These are phyloP conservation scores for Polygonum aviculare DNA, from an alignment of 148 eudicot species.

Conservation along the genomic window DNA sequence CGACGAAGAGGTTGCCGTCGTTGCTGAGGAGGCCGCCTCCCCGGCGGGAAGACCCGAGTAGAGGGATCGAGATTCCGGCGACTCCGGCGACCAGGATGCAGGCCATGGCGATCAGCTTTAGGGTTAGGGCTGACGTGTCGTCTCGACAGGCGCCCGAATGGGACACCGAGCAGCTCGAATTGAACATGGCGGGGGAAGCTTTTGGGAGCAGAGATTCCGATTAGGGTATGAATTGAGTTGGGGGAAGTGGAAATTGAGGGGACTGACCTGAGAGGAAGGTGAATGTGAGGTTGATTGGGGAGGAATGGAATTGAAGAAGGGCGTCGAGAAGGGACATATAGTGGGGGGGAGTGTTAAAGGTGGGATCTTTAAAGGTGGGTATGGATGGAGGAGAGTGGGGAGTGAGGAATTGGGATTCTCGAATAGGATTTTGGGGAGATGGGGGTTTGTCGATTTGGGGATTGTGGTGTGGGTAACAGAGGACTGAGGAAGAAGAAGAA, in stretches of 20 bases:
- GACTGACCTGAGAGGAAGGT: neutral
- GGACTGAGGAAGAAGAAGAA: neutral
- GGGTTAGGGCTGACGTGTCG: conserved; percentile 27
- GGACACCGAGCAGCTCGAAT: conserved; percentile 17
- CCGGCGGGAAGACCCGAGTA: conserved; percentile 27
- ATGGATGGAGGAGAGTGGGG: neutral
- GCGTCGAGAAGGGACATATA: conserved; percentile 6
- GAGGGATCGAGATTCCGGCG: conserved; percentile 34
- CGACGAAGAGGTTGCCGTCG: conserved; percentile 36
- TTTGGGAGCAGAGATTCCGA: neutral
- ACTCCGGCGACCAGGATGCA: conserved; percentile 36
- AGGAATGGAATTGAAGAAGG: neutral
- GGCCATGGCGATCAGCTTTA: conserved; percentile 35
- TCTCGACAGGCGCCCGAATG: conserved; percentile 27
- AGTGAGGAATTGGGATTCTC: neutral
- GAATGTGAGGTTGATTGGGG: neutral
- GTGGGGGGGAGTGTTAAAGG: neutral
- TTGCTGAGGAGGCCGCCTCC: conserved; percentile 31
- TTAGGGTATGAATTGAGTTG: neutral
- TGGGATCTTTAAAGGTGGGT: neutral
- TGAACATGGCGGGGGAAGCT: neutral
- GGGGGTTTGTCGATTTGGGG: neutral
- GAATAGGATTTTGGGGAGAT: too few species aligned
- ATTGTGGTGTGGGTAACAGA: neutral
- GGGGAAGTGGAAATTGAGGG: neutral